phyloP scores from a whole-genome alignment of 139 green algal species.

The Monoraphidium neglectum region DNA sequence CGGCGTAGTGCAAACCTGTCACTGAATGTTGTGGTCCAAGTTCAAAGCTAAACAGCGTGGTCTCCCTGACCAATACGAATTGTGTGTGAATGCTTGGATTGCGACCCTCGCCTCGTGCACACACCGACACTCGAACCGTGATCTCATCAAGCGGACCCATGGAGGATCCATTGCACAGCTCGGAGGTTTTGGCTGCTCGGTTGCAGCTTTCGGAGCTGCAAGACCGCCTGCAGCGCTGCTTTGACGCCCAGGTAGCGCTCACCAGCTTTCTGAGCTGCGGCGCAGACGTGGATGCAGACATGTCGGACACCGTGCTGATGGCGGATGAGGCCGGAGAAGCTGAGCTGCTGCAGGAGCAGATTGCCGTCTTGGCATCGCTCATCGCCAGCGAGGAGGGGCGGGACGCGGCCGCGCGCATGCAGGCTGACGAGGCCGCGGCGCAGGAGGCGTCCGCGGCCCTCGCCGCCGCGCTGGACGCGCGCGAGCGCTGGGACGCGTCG shows the following conservation, averaged over 20 bases:
- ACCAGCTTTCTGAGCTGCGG: neutral
- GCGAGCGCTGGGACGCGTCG: neutral
- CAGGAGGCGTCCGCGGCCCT: neutral
- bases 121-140: no score
- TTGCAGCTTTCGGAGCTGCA: slow-evolving; percentile 14
- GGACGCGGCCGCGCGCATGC: neutral
- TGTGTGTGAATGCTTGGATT: no score
- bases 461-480: slow-evolving; percentile 5
- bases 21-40: no score
- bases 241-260: neutral
- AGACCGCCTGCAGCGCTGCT: neutral
- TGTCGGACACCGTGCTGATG: neutral
- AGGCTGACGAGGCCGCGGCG: neutral
- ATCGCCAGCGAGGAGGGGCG: neutral
- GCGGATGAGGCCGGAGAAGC: neutral
- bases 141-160: no score
- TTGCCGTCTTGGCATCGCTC: neutral
- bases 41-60: no score
- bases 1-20: no score
- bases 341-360: slow-evolving; percentile 15
- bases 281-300: neutral
- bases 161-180: no score
- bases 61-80: no score
- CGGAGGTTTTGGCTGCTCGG: slow-evolving; percentile 10
- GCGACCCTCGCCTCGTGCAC: no score